Percentiles rank a stretch among this genome's conserved stretches.
phyloP scores from a whole-genome alignment of 2,329 filamentous ascomycete species.

The Cladorrhinum sp. region DNA sequence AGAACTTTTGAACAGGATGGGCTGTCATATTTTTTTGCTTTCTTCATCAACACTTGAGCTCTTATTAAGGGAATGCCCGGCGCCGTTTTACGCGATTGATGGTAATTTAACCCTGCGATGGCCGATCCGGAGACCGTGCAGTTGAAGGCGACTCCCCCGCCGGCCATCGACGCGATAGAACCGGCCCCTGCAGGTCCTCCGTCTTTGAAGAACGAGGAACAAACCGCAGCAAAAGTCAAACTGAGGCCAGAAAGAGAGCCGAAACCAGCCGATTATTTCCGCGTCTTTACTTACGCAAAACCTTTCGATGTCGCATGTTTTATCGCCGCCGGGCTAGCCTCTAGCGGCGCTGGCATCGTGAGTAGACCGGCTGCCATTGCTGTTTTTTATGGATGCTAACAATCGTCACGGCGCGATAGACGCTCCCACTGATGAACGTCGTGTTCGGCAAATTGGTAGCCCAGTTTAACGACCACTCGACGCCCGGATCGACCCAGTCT shows the following conservation, averaged over 20 bases:
- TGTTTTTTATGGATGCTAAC: too few species aligned
- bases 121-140: too few species aligned
- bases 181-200: too few species aligned
- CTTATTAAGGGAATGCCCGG: too few species aligned
- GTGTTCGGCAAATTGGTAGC: conserved; percentile 53
- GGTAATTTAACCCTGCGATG: too few species aligned
- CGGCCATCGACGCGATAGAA: too few species aligned
- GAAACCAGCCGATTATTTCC: conserved; percentile 45
- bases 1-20: too few species aligned
- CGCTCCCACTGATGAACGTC: conserved; percentile 58
- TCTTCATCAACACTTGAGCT: too few species aligned
- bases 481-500: conserved; percentile 31
- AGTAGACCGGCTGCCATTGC: too few species aligned
- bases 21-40: too few species aligned
- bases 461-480: conserved; percentile 44
- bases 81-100: too few species aligned
- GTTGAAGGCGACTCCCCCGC: too few species aligned
- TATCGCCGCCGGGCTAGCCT: conserved; percentile 43
- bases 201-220: conserved; percentile 1
- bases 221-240: conserved; percentile 20
- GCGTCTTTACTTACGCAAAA: conserved; percentile 55
- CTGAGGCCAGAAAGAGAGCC: conserved; percentile 45
- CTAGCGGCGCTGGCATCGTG: conserved; percentile 47
- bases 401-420: conserved; percentile 26
- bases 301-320: conserved; percentile 50